Base-by-base conservation (phyloP, 192 early-diverging fungal species). In the Entomortierella lignicola region DNA sequence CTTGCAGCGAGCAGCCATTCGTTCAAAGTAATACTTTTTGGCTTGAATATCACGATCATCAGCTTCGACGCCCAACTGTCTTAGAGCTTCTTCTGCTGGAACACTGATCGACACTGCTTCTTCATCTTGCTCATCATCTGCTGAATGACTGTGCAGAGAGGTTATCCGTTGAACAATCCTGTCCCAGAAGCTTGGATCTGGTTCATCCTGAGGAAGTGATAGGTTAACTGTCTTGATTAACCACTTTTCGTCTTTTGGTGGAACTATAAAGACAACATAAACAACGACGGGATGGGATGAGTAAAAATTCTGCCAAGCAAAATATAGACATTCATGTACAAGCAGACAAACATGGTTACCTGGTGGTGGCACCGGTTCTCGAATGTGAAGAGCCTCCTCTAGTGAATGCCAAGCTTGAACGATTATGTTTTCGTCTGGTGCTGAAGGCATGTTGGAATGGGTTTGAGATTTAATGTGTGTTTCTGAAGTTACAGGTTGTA, bases 231-330 rank as follows among this genome's bases (percentile, higher is more conserved):
- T 74, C n/a, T 66, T 66, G 27, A 74, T 53, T 8, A 74, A n/a
- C 72, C 72, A 74, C 39, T 25, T 57, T 56, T 74, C 72, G 13
- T 74, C 72, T 18, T 74, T 74, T 18, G 72, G 72, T 32, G 72
- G 72, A 55, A 74, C 72, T 74, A 62, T 4, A 29, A 10, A 8
- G n/a, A 5, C n/a, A 39, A 34, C 11, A 52, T 12, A 20, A 32
- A 48, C 25, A 37, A 32, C 15, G 2, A 41, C 21, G 6, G 20
- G 23, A 39, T 20, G 44, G 17, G 12, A 15, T 61, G 20, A 58
- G 25, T 51, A 12, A 50, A 15, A 15, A 50, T 4, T n/a, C n/a
- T n/a, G n/a, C n/a, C n/a, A n/a, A n/a, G n/a, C n/a, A n/a, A n/a
- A n/a, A 17, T 21, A 21, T 50, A 15, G 18, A 17, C 5, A 17